Conservation (phyloP, 129 eudicot genomes). For the Rutidosis leptorrhynchoides region DNA sequence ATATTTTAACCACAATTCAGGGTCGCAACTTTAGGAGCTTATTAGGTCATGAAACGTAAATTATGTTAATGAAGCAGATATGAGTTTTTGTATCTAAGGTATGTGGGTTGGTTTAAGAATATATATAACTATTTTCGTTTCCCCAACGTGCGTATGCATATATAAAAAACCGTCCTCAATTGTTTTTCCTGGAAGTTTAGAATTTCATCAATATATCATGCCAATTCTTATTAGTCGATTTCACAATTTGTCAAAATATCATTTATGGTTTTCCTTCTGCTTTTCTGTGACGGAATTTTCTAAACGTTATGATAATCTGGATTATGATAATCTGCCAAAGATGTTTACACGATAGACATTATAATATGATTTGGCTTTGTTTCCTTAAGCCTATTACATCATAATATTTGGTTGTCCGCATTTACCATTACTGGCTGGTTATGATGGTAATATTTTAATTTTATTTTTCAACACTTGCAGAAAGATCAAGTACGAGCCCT, state of each 20-base stretch:
- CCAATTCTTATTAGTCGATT: background rate
- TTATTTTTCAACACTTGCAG: constrained; percentile 37
- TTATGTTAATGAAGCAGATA: background rate
- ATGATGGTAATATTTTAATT: too few species aligned
- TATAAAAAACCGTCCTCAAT: background rate
- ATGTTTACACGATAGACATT: too few species aligned
- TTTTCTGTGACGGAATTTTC: background rate
- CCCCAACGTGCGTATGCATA: background rate
- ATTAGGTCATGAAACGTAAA: background rate
- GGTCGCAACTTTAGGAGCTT: background rate
- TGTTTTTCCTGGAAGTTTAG: background rate
- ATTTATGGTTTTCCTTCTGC: background rate
- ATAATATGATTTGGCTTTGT: too few species aligned
- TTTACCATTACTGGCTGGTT: background rate
- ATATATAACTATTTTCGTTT: background rate
- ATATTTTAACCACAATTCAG: background rate
- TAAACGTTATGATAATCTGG: background rate
- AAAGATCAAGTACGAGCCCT: constrained; percentile 59
- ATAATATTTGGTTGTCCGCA: background rate
- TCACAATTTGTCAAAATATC: background rate
- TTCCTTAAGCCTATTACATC: background rate
- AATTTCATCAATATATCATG: background rate
- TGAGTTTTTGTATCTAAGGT: background rate
- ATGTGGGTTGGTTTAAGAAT: background rate
- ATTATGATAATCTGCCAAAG: background rate